Percentiles rank a stretch among this genome's conserved stretches.
Conservation (phyloP, 2,329 filamentous ascomycete genomes). For the Hortaea werneckii region DNA sequence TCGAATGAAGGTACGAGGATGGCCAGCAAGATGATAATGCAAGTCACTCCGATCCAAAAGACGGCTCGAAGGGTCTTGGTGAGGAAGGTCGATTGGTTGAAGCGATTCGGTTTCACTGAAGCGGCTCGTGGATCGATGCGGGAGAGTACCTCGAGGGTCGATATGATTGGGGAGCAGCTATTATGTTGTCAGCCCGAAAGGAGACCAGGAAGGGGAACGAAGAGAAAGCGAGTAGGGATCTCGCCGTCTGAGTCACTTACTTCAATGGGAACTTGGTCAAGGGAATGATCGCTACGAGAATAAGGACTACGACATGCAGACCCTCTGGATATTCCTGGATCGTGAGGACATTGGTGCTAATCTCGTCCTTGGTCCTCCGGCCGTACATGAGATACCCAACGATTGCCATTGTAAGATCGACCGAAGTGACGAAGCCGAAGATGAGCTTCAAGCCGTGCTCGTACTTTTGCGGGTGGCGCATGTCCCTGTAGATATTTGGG, state of each 20-base stretch:
- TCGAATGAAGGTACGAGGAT: constrained; percentile 71
- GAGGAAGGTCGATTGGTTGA: constrained; percentile 46
- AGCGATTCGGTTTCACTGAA: constrained; percentile 39
- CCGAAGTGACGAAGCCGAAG: constrained; percentile 71
- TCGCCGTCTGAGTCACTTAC: not conserved
- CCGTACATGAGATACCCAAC: constrained; percentile 92
- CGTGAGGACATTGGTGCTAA: constrained; percentile 79
- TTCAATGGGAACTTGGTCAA: constrained; percentile 68
- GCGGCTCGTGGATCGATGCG: constrained; percentile 56
- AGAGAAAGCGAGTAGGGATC: too few species aligned
- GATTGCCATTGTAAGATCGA: constrained; percentile 74
- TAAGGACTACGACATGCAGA: constrained; percentile 68
- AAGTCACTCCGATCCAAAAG: constrained; percentile 56
- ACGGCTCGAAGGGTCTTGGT: constrained; percentile 48
- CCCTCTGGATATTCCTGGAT: constrained; percentile 62
- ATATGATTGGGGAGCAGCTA: constrained; percentile 71
- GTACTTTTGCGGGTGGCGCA: constrained; percentile 67
- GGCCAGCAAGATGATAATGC: constrained; percentile 67
- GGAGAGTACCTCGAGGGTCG: constrained; percentile 69
- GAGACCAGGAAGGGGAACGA: too few species aligned
- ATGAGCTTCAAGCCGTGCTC: constrained; percentile 63
- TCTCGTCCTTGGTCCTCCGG: constrained; percentile 73
- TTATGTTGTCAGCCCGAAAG: too few species aligned
- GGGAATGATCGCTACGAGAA: constrained; percentile 85
- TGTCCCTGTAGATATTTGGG: constrained; percentile 56